Percentiles rank a stretch among this genome's conserved stretches.
Evolutionary conservation across 768 basidiomycete species (phyloP).

Genomic region (Agaricus blazei): DNA sequence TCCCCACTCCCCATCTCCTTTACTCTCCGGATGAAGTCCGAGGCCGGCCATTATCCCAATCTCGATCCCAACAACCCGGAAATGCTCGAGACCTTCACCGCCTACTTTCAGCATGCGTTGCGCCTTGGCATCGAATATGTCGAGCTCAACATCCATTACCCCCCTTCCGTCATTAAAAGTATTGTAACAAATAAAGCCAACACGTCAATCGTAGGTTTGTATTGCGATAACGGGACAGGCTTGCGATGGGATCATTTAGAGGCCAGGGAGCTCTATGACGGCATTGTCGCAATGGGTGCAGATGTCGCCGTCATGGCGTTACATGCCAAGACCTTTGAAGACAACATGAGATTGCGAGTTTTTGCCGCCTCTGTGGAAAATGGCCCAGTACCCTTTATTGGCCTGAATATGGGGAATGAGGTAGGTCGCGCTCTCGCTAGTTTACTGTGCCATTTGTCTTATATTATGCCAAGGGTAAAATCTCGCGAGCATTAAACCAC

Average conservation of each 20-base stretch:
- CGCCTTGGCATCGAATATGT: constrained; percentile 72
- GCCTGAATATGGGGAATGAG: constrained; percentile 70
- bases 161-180: constrained; percentile 40
- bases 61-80: constrained; percentile 37
- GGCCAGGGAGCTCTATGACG: constrained; percentile 46
- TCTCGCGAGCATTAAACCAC: constrained; percentile 67
- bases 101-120: constrained; percentile 39
- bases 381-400: constrained; percentile 57
- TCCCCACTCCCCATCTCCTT: constrained; percentile 69
- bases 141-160: constrained; percentile 65
- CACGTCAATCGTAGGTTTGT: constrained; percentile 67
- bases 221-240: constrained; percentile 67
- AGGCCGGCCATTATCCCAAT: constrained; percentile 73
- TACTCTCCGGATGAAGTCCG: constrained; percentile 65
- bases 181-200: constrained; percentile 47
- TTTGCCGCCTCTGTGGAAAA: constrained; percentile 42
- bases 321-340: constrained; percentile 51
- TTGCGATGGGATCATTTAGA: constrained; percentile 57
- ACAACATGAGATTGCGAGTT: constrained; percentile 56
- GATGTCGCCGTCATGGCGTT: constrained; percentile 73
- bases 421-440: constrained; percentile 5
- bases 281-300: constrained; percentile 43
- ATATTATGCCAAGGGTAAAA: constrained; percentile 45
- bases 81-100: constrained; percentile 53
- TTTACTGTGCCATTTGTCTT: neutral